These are phyloP conservation scores for Saturnispora sekii DNA, from an alignment of 805 yeast species.

Conservation along the genomic window DNA sequence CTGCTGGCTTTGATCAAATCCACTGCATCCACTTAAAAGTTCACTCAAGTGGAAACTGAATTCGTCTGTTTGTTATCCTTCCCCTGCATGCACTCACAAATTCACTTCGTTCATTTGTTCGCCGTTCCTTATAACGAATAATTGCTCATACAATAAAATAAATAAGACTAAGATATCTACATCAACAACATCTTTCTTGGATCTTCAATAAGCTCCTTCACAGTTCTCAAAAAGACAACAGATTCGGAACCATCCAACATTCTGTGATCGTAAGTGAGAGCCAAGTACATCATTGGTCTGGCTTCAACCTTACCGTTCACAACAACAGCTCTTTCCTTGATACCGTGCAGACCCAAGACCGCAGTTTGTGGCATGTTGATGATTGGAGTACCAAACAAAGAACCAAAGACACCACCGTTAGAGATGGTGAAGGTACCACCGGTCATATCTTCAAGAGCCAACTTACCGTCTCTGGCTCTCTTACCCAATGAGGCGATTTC, in stretches of 20 bases:
- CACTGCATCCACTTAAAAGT: no score
- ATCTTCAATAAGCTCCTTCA: slow-evolving; percentile 95
- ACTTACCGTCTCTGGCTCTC: slow-evolving; percentile 95
- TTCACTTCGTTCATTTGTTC: no score
- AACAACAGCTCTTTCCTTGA: slow-evolving; percentile 87
- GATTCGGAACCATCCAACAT: slow-evolving; percentile 98
- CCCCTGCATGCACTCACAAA: no score
- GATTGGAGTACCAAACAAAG: slow-evolving; percentile 96
- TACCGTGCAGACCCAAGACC: slow-evolving; percentile 94
- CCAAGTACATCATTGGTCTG: slow-evolving; percentile 99
- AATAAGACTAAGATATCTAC: slow-evolving; percentile 11
- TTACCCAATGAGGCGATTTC: slow-evolving; percentile 74
- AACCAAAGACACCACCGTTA: slow-evolving; percentile 98
- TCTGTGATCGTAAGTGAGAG: slow-evolving; percentile 97
- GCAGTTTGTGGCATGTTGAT: slow-evolving; percentile 98
- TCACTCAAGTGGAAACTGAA: no score
- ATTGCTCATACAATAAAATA: background rate
- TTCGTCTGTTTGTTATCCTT: no score
- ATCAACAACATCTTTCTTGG: slow-evolving; percentile 92
- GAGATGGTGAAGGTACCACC: slow-evolving; percentile 99
- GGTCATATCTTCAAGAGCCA: slow-evolving; percentile 95
- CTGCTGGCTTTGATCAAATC: no score
- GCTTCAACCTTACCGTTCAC: slow-evolving; percentile 92
- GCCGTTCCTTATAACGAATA: no score
- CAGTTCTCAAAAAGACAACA: slow-evolving; percentile 88